Base-by-base conservation (phyloP, 495 filamentous ascomycete genomes). In the Penicillium macrosclerotiorum region DNA sequence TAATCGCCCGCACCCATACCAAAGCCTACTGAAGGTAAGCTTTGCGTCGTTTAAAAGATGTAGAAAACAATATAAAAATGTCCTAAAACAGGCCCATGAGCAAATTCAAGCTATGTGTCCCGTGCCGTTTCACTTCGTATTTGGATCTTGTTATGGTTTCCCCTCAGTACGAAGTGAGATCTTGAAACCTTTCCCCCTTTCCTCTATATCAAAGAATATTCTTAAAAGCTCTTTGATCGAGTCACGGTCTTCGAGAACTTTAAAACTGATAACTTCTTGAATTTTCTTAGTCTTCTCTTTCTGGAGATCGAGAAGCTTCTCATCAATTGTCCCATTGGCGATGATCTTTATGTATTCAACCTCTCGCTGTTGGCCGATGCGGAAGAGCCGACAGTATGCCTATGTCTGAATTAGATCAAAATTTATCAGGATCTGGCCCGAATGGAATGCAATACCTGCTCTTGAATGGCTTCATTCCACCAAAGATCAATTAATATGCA, bases 331-430 rank as follows among this genome's bases (percentile, higher is more conserved):
- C 5, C 74, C 63, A 1, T 65, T 40, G 0, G 76, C 71, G 0
- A 80, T 59, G 13, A 86, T 60, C 3, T 77, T 73, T 2, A 73
- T 72, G 42, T 81, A 73, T 25, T 74, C 67, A 0, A 84, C 81
- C 12, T 75, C 55, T 3, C 76, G 68, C 1, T 47, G 39, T 39
- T 89, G 84, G 0, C 84, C 84, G 14, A 84, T 83, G 3, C 84
- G 73, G 42, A 74, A 78, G 5, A 86, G 67, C 0, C 84, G 77
- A 23, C 74, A 80, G 51, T 84, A 84, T 0, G 84, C 84, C 64
- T 82, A 71, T 27, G 1, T 8, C 9, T 5, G 36, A 36, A 20
- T 37, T 29, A 55, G 23, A 8, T 11, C 12, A 8, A 8, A 36
- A 23, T 29, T 64, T 6, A n/a, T 8, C 12, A n/a, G n/a, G n/a